phyloP scores from a whole-genome alignment of 2,329 filamentous ascomycete species.

The Clonostachys rosea region DNA sequence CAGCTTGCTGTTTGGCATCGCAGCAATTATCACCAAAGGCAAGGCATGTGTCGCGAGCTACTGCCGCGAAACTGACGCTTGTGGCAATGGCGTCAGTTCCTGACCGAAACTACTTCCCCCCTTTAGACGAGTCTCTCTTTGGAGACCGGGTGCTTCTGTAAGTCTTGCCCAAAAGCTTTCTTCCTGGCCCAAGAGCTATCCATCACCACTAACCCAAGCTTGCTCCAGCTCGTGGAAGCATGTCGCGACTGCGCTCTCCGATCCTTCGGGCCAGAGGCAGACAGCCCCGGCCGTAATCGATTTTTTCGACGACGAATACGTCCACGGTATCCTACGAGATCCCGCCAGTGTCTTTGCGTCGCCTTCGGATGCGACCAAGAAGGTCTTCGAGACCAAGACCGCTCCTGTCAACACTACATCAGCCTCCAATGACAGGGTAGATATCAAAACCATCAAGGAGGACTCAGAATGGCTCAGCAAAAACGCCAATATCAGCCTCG shows the following conservation, averaged over 20 bases:
- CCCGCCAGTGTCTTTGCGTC: constrained; percentile 65
- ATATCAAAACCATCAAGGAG: constrained; percentile 75
- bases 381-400: constrained; percentile 76
- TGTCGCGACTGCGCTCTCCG: constrained; percentile 48
- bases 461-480: constrained; percentile 85
- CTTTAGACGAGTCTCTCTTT: constrained; percentile 78
- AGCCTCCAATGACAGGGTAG: constrained; percentile 59
- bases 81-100: constrained; percentile 66
- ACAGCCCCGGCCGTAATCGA: constrained; percentile 50
- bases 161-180: constrained; percentile 23
- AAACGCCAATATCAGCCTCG: constrained; percentile 71
- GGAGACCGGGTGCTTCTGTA: constrained; percentile 79
- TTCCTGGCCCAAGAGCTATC: not conserved
- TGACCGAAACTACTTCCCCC: constrained; percentile 73
- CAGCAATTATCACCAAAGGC: constrained; percentile 1
- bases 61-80: constrained; percentile 40
- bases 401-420: constrained; percentile 81
- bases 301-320: constrained; percentile 69
- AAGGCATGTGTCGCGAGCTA: constrained; percentile 31
- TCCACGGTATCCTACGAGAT: constrained; percentile 62
- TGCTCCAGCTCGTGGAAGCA: constrained; percentile 56
- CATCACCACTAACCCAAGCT: constrained; percentile 11
- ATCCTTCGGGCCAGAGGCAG: constrained; percentile 53
- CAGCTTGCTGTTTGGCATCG: constrained; percentile 11
- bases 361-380: constrained; percentile 58